phyloP scores from a whole-genome alignment of 1,284 basidiomycete species.

The Golubevia sp. region DNA sequence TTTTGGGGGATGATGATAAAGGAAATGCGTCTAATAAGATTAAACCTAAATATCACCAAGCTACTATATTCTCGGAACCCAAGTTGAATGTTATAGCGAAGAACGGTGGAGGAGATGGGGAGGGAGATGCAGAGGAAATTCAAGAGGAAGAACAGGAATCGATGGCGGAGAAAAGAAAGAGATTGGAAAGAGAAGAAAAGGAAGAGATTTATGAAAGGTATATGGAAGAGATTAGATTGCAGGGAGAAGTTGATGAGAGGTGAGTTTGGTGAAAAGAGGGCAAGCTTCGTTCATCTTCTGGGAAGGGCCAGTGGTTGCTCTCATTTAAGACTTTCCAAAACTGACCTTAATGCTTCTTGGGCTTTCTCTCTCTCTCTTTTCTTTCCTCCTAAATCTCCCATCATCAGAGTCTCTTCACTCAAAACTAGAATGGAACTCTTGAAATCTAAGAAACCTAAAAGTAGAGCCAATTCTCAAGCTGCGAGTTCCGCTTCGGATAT shows the following conservation, averaged over 20 bases:
- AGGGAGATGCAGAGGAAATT: background rate
- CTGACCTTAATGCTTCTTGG: too few relatives aligned
- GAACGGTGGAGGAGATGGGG: background rate
- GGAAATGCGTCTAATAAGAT: background rate
- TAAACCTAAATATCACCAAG: background rate
- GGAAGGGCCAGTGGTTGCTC: too few relatives aligned
- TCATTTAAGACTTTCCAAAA: too few relatives aligned
- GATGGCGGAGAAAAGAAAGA: conserved; percentile 1
- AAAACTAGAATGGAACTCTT: too few relatives aligned
- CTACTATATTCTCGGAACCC: background rate
- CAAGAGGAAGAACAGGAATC: background rate
- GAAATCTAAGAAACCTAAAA: background rate
- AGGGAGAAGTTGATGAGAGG: background rate
- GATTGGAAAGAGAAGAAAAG: background rate
- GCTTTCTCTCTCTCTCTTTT: too few relatives aligned
- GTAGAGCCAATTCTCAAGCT: background rate
- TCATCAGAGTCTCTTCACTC: too few relatives aligned
- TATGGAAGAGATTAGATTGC: background rate
- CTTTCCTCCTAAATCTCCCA: too few relatives aligned
- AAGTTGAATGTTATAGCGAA: background rate
- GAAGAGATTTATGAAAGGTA: background rate
- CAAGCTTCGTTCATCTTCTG: too few relatives aligned
- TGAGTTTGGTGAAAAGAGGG: background rate
- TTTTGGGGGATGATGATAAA: background rate
- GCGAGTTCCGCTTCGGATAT: background rate